A percentile compares a stretch with the other conserved stretches of the same genome.
Evolutionary conservation across 2,329 filamentous ascomycete genomes (phyloP).

Genomic region (Colletotrichum falcatum): DNA sequence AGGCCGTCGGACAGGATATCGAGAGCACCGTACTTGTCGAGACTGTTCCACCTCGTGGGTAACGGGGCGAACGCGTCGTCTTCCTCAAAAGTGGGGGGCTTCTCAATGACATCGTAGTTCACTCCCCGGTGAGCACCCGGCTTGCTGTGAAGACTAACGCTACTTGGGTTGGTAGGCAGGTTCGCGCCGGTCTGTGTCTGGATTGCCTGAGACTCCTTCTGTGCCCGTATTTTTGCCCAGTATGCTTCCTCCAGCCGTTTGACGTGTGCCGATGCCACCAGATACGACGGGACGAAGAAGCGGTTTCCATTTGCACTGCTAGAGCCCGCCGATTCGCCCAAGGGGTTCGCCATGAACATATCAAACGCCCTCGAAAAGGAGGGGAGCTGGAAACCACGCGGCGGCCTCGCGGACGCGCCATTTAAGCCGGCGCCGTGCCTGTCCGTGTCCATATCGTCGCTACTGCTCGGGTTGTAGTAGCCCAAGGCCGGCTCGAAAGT

Average conservation of each 20-base stretch:
- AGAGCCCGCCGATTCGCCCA: slow-evolving; percentile 39
- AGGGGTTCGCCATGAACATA: slow-evolving; percentile 54
- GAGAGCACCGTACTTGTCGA: slow-evolving; percentile 78
- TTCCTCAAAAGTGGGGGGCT: slow-evolving; percentile 70
- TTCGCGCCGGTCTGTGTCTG: slow-evolving; percentile 56
- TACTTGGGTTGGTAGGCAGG: slow-evolving; percentile 66
- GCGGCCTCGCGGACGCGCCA: slow-evolving; percentile 43
- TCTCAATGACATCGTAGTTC: slow-evolving; percentile 87
- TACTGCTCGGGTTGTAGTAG: slow-evolving; percentile 41
- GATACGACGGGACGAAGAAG: slow-evolving; percentile 89
- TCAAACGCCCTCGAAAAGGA: slow-evolving; percentile 67
- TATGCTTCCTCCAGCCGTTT: slow-evolving; percentile 79
- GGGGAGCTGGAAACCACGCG: slow-evolving; percentile 50
- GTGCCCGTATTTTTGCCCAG: slow-evolving; percentile 67
- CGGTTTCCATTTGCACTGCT: slow-evolving; percentile 49
- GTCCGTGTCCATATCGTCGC: slow-evolving; percentile 50
- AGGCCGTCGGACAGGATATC: slow-evolving; percentile 81
- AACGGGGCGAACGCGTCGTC: slow-evolving; percentile 73
- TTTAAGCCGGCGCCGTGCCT: slow-evolving; percentile 47
- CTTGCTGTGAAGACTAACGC: slow-evolving; percentile 64
- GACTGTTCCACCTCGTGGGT: slow-evolving; percentile 84
- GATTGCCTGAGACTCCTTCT: slow-evolving; percentile 60
- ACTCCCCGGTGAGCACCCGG: slow-evolving; percentile 78
- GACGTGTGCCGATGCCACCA: slow-evolving; percentile 82
- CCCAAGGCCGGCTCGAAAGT: slow-evolving; percentile 51